Evolutionary conservation across 2,329 filamentous ascomycete genomes (phyloP).

Genomic region (Alternaria ventricosa): DNA sequence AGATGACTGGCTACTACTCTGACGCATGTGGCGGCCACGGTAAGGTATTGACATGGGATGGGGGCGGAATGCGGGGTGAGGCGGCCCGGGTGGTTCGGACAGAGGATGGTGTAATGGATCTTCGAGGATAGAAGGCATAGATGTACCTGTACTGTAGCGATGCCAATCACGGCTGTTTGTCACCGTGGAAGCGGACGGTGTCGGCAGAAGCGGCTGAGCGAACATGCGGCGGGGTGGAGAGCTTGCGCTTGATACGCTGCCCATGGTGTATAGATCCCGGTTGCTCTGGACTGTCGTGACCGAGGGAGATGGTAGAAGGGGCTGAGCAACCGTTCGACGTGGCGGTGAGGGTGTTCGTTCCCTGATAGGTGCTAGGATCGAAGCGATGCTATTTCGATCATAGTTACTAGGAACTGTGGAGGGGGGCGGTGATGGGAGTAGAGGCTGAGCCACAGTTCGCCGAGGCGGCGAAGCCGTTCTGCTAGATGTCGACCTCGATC

Average conservation of each 20-base stretch:
- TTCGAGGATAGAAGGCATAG: conserved; percentile 43
- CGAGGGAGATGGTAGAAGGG: conserved; percentile 40
- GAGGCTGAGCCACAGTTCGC: conserved; percentile 36
- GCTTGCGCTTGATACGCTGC: neutral
- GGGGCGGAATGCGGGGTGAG: conserved; percentile 29
- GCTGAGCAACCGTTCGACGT: conserved; percentile 33
- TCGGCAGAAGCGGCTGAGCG: conserved; percentile 37
- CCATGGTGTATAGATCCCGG: conserved; percentile 18
- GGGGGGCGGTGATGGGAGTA: conserved; percentile 41
- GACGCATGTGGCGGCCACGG: neutral
- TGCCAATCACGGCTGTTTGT: conserved; percentile 28
- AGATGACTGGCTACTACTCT: conserved; percentile 5
- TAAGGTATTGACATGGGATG: conserved; percentile 6
- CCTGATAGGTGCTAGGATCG: conserved; percentile 35
- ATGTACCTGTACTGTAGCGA: conserved; percentile 32
- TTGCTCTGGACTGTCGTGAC: conserved; percentile 35
- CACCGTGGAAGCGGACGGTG: conserved; percentile 38
- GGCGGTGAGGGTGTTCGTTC: conserved; percentile 25
- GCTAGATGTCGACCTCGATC: conserved; percentile 13
- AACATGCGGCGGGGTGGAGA: conserved; percentile 27
- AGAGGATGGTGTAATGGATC: conserved; percentile 27
- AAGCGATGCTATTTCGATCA: conserved; percentile 29
- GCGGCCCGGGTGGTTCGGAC: conserved; percentile 3
- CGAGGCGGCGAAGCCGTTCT: conserved; percentile 21
- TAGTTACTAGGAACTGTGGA: conserved; percentile 33